Evolutionary conservation across 495 filamentous ascomycete genomes (phyloP), one percentile per base, ranked within the genome.

Genomic region (Annulohypoxylon stygium): DNA sequence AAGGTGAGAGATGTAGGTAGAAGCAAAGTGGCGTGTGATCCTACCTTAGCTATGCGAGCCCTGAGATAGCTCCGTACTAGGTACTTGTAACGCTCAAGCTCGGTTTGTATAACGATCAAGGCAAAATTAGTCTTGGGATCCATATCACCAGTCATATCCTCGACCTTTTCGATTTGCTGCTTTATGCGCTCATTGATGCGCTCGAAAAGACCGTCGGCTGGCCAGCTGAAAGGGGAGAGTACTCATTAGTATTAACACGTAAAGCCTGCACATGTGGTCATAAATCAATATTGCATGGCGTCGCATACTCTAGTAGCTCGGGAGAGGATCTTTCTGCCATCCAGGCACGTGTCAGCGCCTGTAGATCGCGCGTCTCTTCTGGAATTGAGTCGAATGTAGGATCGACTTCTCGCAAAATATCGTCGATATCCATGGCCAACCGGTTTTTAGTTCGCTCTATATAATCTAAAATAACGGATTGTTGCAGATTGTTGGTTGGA

Each of bases 21-120:
- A 30, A 30, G 30, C 30, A 61, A 34, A 16, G 63, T 50, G 61
- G 41, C 53, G 26, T 37, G 34, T 12, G 26, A 25, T 11, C 26
- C 60, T 77, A 83, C 90, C 83, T 99, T 99, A 18, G 93, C 87
- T 45, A 99, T 90, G 33, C 96, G 86, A n/a, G 91, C 88, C 54
- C 96, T 88, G 47, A 98, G 85, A 68, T 93, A 91, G n/a, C 90
- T 91, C 65, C 96, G 89, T 39, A 98, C 86, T 39, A 98, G 85
- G 78, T 92, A 98, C 84, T 97, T 97, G 80, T 91, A 95, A 43
- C 96, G 86, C 80, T 97, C 93, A 57, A 98, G 89, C 84, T 99
- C 96, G 26, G 97, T 98, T 84, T 99, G 96, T 64, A 98, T 90
- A 70, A 99, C 91, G 53, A 98, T 97, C 73, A 98, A 91, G 70